Percentiles rank a stretch among this genome's conserved stretches.
These are phyloP conservation scores for Suillus variegatus DNA, from an alignment of 768 basidiomycete species.

Conservation along the genomic window DNA sequence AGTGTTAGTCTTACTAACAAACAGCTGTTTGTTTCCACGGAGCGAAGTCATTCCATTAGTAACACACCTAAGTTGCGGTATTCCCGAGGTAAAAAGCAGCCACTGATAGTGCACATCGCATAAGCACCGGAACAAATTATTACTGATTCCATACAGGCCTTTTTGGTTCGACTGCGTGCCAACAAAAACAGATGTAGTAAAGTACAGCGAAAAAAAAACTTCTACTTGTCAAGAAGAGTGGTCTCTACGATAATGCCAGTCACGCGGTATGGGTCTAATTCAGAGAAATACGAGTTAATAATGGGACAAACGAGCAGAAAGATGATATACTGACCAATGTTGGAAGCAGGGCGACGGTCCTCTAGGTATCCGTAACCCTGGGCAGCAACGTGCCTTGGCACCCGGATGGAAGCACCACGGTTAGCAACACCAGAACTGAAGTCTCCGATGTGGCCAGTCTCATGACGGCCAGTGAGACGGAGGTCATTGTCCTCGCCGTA, in stretches of 20 bases:
- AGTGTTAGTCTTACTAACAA: not conserved
- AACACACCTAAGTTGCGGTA: not conserved
- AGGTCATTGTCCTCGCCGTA: constrained; percentile 99
- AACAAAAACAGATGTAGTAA: constrained; percentile 10
- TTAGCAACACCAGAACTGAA: constrained; percentile 97
- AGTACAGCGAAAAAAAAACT: constrained; percentile 15
- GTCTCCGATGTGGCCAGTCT: constrained; percentile 90
- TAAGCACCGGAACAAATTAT: not conserved
- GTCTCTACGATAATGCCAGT: constrained; percentile 90
- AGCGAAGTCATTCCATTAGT: not conserved
- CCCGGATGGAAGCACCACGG: constrained; percentile 95
- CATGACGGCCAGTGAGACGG: constrained; percentile 93
- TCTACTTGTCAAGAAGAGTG: constrained; percentile 65
- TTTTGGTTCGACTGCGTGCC: constrained; percentile 13
- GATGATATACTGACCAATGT: constrained; percentile 72
- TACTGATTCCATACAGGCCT: constrained; percentile 18
- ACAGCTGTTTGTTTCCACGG: not conserved
- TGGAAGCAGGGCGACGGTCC: constrained; percentile 96
- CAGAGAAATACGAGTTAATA: constrained; percentile 12
- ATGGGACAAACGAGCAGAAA: constrained; percentile 3
- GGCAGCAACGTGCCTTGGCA: constrained; percentile 89
- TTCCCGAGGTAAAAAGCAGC: not conserved
- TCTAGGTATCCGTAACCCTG: constrained; percentile 96
- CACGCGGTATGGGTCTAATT: constrained; percentile 90
- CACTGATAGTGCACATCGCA: not conserved